Evolutionary conservation across 1,284 basidiomycete genomes (phyloP).

Genomic region (Ceratobasidium sp.): DNA sequence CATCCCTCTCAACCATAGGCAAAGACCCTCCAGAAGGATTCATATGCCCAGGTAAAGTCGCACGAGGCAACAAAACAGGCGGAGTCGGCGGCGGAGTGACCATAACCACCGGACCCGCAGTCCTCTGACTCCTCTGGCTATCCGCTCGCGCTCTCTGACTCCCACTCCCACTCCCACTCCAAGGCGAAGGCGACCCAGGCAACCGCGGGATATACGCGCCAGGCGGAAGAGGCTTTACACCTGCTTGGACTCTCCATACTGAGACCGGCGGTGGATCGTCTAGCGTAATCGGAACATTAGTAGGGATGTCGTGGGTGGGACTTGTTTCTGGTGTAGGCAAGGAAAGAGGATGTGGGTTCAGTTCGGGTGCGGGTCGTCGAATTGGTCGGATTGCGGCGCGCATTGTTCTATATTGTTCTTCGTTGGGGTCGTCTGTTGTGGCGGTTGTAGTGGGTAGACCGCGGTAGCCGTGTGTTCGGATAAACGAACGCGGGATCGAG

Average conservation of each 20-base stretch:
- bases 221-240: constrained; percentile 2
- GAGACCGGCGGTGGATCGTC: neutral
- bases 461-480: neutral
- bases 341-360: neutral
- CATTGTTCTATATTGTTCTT: neutral
- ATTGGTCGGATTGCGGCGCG: neutral
- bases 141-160: neutral
- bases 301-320: neutral
- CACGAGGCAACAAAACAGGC: neutral
- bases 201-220: constrained; percentile 18
- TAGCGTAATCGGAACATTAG: too few relatives aligned
- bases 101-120: neutral
- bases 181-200: neutral
- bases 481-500: constrained; percentile 5
- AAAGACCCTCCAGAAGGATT: too few relatives aligned
- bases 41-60: too few relatives aligned
- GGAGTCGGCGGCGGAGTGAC: constrained; percentile 14
- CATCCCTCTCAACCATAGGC: too few relatives aligned
- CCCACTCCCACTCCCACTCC: neutral
- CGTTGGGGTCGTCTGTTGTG: neutral
- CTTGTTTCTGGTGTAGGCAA: constrained; percentile 16
- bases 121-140: neutral
- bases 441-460: neutral
- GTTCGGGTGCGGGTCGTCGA: neutral
- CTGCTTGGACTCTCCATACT: neutral